Conservation (phyloP, 495 filamentous ascomycete genomes). For the Neurospora tetrasperma region DNA sequence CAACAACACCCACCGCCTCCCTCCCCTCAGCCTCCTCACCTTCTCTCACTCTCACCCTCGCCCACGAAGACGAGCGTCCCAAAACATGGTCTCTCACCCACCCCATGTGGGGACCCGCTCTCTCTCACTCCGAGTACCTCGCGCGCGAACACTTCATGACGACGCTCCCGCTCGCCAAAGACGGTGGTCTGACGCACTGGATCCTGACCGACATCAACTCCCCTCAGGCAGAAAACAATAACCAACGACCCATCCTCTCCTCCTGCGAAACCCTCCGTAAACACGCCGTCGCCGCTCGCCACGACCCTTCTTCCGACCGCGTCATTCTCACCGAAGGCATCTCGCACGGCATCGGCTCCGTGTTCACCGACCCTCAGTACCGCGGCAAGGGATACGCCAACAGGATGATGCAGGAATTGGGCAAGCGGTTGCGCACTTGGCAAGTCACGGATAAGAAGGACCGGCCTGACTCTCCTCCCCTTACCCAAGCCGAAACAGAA, state of each 20-base stretch:
- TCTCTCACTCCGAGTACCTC: slow-evolving; percentile 62
- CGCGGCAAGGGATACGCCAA: slow-evolving; percentile 71
- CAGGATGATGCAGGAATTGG: slow-evolving; percentile 47
- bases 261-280: slow-evolving; percentile 82
- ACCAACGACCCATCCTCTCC: slow-evolving; percentile 53
- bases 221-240: not conserved
- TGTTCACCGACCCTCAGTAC: slow-evolving; percentile 66
- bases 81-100: slow-evolving; percentile 59
- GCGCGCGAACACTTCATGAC: slow-evolving; percentile 62
- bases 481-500: not conserved
- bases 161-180: slow-evolving; percentile 52
- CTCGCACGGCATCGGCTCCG: slow-evolving; percentile 76
- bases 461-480: not conserved
- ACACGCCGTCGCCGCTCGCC: slow-evolving; percentile 40
- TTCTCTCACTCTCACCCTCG: slow-evolving; percentile 54
- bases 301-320: slow-evolving; percentile 8
- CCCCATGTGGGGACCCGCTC: slow-evolving; percentile 56
- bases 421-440: slow-evolving; percentile 21
- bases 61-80: slow-evolving; percentile 54
- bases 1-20: not conserved
- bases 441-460: slow-evolving; percentile 10
- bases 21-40: slow-evolving; percentile 52
- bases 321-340: slow-evolving; percentile 49
- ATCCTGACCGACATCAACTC: slow-evolving; percentile 53
- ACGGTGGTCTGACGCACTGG: slow-evolving; percentile 78